These are phyloP conservation scores for Pseudevernia furfuracea DNA, from an alignment of 495 filamentous ascomycete genomes.

Conservation along the genomic window DNA sequence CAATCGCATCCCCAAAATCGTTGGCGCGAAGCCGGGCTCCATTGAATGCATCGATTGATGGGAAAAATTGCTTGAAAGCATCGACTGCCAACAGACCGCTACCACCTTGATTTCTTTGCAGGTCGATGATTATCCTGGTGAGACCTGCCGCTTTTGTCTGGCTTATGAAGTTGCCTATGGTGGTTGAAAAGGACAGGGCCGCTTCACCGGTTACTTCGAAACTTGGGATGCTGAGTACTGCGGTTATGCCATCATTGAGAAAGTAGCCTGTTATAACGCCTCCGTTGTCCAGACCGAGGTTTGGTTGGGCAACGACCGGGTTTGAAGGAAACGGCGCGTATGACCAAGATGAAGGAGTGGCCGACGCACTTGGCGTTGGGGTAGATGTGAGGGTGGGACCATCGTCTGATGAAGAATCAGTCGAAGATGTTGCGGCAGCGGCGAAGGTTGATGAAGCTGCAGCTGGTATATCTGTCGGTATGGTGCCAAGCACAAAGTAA, in stretches of 20 bases:
- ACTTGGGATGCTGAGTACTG: slow-evolving; percentile 45
- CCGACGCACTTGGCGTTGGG: slow-evolving; percentile 7
- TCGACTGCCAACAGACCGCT: slow-evolving; percentile 36
- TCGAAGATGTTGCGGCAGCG: slow-evolving; percentile 10
- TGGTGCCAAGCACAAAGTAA: slow-evolving; percentile 39
- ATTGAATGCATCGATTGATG: slow-evolving; percentile 36
- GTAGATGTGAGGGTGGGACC: slow-evolving; percentile 10
- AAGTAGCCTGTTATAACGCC: slow-evolving; percentile 39
- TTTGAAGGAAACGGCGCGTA: slow-evolving; percentile 30
- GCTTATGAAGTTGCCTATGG: slow-evolving; percentile 38
- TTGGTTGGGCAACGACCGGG: slow-evolving; percentile 31
- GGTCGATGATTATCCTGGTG: slow-evolving; percentile 44
- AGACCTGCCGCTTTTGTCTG: slow-evolving; percentile 31
- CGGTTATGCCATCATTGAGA: slow-evolving; percentile 33
- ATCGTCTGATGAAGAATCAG: slow-evolving; percentile 10
- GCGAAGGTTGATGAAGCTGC: slow-evolving; percentile 10
- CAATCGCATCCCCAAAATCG: slow-evolving; percentile 35
- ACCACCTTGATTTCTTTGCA: slow-evolving; percentile 44
- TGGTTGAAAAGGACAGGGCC: slow-evolving; percentile 32
- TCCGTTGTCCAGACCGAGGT: slow-evolving; percentile 29
- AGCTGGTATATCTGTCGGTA: slow-evolving; percentile 11
- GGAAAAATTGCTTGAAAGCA: slow-evolving; percentile 46
- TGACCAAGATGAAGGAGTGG: slow-evolving; percentile 25
- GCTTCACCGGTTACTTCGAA: slow-evolving; percentile 35
- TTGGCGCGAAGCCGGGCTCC: slow-evolving; percentile 42